Base-by-base conservation (phyloP, 441 rosid genomes). In the Flueggea neowawraea region DNA sequence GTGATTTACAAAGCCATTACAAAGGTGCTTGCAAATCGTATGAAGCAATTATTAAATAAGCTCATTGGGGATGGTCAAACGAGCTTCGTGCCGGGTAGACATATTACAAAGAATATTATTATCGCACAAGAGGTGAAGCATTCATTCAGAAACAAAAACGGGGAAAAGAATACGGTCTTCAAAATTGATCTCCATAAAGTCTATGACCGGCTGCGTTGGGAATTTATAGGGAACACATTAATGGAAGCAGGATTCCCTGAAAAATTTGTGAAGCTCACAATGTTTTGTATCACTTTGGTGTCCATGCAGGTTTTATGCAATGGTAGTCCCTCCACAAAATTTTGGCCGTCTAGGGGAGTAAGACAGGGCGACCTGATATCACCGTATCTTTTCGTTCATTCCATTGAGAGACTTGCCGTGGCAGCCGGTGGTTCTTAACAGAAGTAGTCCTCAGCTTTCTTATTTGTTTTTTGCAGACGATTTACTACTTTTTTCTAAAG, bases 381-480 rank as follows among this genome's bases (percentile, higher is more conserved):
- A 2, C 53, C 36, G 0, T 59, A 59, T 44, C 10, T 59, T 10
- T 59, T 59, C 33, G 11, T 28, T 6, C 3, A 17, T 3, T 59
- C 41, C 31, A 16, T 47, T 12, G 54, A 59, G 16, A 0, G 53
- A 6, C 16, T 59, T 0, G 12, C 13, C 17, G 1, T 55, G 13
- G 14, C 0, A 6, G 3, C 5, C 12, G 36, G 58, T 0, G 36
- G 5, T 0, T 55, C 4, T 6, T 5, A 12, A 6, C 14, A 22
- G 58, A 28, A 13, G 58, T 2, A 2, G 58, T n/a, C 1, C 33
- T 3, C 2, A 3, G 0, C 11, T 55, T 0, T 55, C 63, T 9
- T 41, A 47, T 15, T 9, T 44, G 2, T 59, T 59, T 22, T 59
- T 59, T 45, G 16, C 53, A 7, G 63, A 59, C 31, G 41, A 59